Percentiles rank a stretch among this genome's conserved stretches.
Evolutionary conservation across 371 early-diverging fungal species (phyloP).

Genomic region (Basidiobolus meristosporus): DNA sequence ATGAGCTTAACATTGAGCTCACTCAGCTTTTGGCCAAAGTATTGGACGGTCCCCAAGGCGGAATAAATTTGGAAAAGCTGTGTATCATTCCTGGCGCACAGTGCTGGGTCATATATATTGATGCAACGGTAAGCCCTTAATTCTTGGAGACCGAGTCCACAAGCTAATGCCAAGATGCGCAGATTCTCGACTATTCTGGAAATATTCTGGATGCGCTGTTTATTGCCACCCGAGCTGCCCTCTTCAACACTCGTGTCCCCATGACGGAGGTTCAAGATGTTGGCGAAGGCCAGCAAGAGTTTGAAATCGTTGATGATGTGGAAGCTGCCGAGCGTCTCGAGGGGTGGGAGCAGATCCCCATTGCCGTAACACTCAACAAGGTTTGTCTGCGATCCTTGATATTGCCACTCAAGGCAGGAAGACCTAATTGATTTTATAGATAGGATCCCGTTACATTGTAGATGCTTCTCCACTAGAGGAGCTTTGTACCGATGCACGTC

Average conservation of each 20-base stretch:
- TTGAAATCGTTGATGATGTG: constrained; percentile 71
- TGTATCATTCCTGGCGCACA: constrained; percentile 77
- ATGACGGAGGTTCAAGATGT: constrained; percentile 48
- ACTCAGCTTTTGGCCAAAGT: constrained; percentile 61
- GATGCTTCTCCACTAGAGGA: constrained; percentile 83
- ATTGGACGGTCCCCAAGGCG: constrained; percentile 59
- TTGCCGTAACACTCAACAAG: constrained; percentile 66
- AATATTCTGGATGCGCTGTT: constrained; percentile 69
- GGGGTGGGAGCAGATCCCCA: constrained; percentile 61
- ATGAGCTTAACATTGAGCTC: constrained; percentile 63
- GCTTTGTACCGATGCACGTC: constrained; percentile 49
- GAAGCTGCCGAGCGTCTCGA: constrained; percentile 58
- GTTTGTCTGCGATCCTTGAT: constrained; percentile 9
- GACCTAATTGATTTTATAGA: too few species aligned
- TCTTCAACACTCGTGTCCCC: constrained; percentile 69
- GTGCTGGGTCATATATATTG: constrained; percentile 82
- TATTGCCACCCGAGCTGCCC: constrained; percentile 67
- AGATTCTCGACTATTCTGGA: constrained; percentile 75
- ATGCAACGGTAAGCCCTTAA: constrained; percentile 83
- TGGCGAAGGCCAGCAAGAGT: constrained; percentile 61
- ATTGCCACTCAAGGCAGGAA: too few species aligned
- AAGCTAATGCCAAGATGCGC: too few species aligned
- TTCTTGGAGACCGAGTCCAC: too few species aligned
- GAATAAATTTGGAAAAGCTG: constrained; percentile 62
- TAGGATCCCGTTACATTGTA: constrained; percentile 61